These are phyloP conservation scores for Chenopodium quinoa DNA, from an alignment of 148 eudicot species.

Conservation along the genomic window DNA sequence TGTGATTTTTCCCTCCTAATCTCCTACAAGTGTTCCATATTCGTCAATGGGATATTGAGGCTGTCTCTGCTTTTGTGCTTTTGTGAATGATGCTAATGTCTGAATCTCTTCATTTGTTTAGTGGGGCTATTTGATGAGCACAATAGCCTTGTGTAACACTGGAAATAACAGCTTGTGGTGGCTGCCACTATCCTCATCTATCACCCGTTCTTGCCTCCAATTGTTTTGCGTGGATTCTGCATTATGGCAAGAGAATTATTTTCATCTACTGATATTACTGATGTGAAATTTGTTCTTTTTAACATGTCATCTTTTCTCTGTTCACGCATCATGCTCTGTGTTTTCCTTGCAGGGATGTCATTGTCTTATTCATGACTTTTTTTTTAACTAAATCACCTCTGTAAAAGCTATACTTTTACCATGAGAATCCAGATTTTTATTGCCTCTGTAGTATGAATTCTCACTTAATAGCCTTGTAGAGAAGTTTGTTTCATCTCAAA, in stretches of 20 bases:
- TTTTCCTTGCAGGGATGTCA: not conserved
- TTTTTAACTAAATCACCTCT: too few species aligned
- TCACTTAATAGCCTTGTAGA: not conserved
- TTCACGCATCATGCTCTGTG: not conserved
- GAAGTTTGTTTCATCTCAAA: slow-evolving; percentile 16
- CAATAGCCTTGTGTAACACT: not conserved
- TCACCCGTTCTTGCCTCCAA: not conserved
- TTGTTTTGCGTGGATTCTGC: too few species aligned
- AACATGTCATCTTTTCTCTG: too few species aligned
- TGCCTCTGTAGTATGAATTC: not conserved
- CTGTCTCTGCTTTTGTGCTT: not conserved
- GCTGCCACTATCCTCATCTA: not conserved
- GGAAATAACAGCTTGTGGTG: not conserved
- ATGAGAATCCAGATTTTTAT: not conserved
- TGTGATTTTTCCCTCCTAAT: not conserved
- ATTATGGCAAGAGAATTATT: too few species aligned
- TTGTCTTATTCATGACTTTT: too few species aligned
- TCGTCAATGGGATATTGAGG: not conserved
- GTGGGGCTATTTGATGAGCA: not conserved
- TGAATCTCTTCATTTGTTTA: not conserved
- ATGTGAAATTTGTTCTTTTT: too few species aligned
- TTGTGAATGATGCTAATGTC: not conserved
- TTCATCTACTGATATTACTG: too few species aligned
- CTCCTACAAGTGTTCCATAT: not conserved
- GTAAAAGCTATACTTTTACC: too few species aligned